Evolutionary conservation across 768 basidiomycete species (phyloP).

Genomic region (Naematelia encephala): DNA sequence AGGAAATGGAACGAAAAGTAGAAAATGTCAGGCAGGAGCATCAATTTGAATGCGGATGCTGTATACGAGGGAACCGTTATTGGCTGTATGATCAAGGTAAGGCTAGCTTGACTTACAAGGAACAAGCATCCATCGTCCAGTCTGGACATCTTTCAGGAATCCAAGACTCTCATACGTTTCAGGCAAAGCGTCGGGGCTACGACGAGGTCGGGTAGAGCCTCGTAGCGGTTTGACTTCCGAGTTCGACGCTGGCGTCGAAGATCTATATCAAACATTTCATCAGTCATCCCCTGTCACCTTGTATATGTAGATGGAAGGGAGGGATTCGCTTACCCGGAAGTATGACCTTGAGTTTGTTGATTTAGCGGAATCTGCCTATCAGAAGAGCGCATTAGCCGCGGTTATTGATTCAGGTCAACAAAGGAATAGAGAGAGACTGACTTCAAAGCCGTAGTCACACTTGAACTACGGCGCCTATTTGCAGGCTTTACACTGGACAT

Average conservation of each 20-base stretch:
- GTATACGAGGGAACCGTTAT: background rate
- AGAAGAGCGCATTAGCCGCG: background rate
- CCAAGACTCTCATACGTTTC: constrained; percentile 42
- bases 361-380: constrained; percentile 34
- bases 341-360: constrained; percentile 7
- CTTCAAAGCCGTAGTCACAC: constrained; percentile 36
- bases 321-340: constrained; percentile 10
- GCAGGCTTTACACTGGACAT: constrained; percentile 4
- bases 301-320: background rate
- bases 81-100: background rate
- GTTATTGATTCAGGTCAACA: background rate
- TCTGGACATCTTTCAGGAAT: constrained; percentile 58
- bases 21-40: constrained; percentile 35
- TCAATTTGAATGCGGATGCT: constrained; percentile 42
- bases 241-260: background rate
- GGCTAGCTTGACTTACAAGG: constrained; percentile 57
- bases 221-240: constrained; percentile 27
- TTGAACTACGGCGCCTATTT: constrained; percentile 28
- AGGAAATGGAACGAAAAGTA: constrained; percentile 37
- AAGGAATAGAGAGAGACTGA: constrained; percentile 9
- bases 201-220: constrained; percentile 11
- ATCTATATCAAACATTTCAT: background rate
- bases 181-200: background rate
- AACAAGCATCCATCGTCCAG: constrained; percentile 67
- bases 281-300: background rate